phyloP scores from a whole-genome alignment of 768 basidiomycete species.

The Russula brevipes region DNA sequence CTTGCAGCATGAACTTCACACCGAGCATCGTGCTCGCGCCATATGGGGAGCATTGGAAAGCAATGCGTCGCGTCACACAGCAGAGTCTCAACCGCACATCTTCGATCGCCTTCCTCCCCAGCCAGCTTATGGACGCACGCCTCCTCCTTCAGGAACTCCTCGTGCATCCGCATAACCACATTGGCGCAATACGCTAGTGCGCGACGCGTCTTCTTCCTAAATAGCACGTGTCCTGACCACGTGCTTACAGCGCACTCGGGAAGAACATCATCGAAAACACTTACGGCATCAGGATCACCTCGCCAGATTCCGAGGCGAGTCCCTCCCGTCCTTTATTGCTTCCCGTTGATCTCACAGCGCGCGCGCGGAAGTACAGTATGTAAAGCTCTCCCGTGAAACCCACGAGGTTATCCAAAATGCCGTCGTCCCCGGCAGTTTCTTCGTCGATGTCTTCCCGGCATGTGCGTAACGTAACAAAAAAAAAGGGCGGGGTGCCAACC shows the following conservation, averaged over 20 bases:
- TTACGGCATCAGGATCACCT: slow-evolving; percentile 22
- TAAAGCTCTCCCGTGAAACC: slow-evolving; percentile 23
- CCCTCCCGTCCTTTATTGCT: background rate
- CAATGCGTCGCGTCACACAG: slow-evolving; percentile 24
- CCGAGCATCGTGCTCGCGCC: slow-evolving; percentile 24
- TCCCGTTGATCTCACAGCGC: background rate
- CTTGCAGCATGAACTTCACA: slow-evolving; percentile 20
- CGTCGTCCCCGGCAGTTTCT: slow-evolving; percentile 24
- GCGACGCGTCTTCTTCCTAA: slow-evolving; percentile 1
- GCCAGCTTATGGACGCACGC: slow-evolving; percentile 20
- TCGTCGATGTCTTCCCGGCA: slow-evolving; percentile 22
- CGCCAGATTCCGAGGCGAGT: slow-evolving; percentile 20
- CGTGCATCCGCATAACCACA: slow-evolving; percentile 12
- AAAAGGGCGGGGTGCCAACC: background rate
- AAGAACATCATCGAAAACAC: slow-evolving; percentile 25
- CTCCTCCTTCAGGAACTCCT: slow-evolving; percentile 22
- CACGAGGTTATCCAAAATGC: slow-evolving; percentile 25
- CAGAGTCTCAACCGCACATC: slow-evolving; percentile 24
- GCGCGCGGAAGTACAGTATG: slow-evolving; percentile 14
- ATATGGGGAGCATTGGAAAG: slow-evolving; percentile 24
- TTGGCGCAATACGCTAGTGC: slow-evolving; percentile 22
- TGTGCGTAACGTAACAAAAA: slow-evolving; percentile 4
- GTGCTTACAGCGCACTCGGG: slow-evolving; percentile 19
- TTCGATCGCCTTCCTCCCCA: slow-evolving; percentile 17
- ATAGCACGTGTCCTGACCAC: slow-evolving; percentile 15